Percentiles rank a stretch among this genome's conserved stretches.
These are phyloP conservation scores for Septoria petroselini DNA, from an alignment of 2,329 filamentous ascomycete species.

Conservation along the genomic window DNA sequence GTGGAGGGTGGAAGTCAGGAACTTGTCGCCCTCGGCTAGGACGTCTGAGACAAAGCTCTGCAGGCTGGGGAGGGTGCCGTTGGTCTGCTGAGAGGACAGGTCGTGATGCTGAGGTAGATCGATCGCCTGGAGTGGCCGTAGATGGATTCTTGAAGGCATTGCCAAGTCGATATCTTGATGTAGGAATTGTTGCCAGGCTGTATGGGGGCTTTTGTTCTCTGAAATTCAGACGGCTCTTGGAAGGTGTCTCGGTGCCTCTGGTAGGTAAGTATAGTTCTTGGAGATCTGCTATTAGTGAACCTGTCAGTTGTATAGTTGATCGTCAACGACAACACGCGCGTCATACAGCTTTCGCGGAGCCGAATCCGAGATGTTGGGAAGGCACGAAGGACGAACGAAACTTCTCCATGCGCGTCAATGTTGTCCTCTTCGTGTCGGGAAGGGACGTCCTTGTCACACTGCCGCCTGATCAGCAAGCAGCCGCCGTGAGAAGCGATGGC, in stretches of 20 bases:
- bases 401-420: neutral
- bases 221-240: too few species aligned
- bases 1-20: slow-evolving; percentile 53
- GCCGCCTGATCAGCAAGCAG: neutral
- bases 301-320: neutral
- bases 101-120: slow-evolving; percentile 39
- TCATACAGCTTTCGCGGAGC: neutral
- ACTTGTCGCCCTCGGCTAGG: slow-evolving; percentile 58
- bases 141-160: slow-evolving; percentile 29
- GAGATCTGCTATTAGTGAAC: too few species aligned
- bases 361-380: neutral
- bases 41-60: slow-evolving; percentile 52
- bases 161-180: slow-evolving; percentile 1
- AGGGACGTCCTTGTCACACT: neutral
- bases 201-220: too few species aligned
- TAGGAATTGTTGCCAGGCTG: too few species aligned
- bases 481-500: slow-evolving; percentile 4
- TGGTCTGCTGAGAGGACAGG: slow-evolving; percentile 31
- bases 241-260: too few species aligned
- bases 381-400: neutral
- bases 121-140: slow-evolving; percentile 32
- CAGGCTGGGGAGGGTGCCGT: slow-evolving; percentile 43
- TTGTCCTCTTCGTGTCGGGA: neutral
- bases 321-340: neutral
- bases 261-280: too few species aligned